phyloP scores from a whole-genome alignment of 495 filamentous ascomycete species.

The Penicillium maclennaniae region DNA sequence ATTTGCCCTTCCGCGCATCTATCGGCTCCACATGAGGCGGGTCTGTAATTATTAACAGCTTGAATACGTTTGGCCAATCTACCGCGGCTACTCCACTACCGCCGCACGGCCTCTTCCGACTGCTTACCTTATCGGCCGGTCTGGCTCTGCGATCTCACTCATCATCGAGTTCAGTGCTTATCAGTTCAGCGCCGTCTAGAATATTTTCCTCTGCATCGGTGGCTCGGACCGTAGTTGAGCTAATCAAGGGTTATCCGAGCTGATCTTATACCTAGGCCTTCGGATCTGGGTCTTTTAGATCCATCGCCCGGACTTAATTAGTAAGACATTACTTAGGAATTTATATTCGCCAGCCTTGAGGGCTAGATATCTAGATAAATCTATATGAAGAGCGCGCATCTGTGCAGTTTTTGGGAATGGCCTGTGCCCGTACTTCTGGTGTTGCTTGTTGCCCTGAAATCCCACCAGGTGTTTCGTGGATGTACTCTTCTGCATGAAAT shows the following conservation, averaged over 20 bases:
- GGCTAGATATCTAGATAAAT: too few relatives aligned
- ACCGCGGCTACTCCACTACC: slow-evolving; percentile 10
- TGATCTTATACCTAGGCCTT: background rate
- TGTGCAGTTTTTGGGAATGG: too few relatives aligned
- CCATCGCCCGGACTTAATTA: too few relatives aligned
- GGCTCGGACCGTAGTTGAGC: background rate
- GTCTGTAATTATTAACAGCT: slow-evolving; percentile 17
- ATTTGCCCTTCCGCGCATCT: background rate
- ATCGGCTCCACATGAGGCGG: slow-evolving; percentile 3
- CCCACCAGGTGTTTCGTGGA: too few relatives aligned
- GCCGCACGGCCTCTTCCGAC: slow-evolving; percentile 10
- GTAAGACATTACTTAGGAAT: too few relatives aligned
- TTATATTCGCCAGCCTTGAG: too few relatives aligned
- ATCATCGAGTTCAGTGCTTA: background rate
- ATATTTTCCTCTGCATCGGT: background rate
- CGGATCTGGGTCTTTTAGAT: too few relatives aligned
- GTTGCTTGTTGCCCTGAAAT: too few relatives aligned
- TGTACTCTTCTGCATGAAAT: too few relatives aligned
- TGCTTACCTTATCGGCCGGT: slow-evolving; percentile 9
- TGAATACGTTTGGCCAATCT: slow-evolving; percentile 25
- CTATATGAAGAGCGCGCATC: too few relatives aligned
- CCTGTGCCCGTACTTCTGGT: too few relatives aligned
- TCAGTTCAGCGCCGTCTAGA: background rate
- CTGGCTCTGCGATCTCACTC: background rate
- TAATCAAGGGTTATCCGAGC: background rate